phyloP scores from a whole-genome alignment of 1,284 basidiomycete species.

The Marasmius sp. region DNA sequence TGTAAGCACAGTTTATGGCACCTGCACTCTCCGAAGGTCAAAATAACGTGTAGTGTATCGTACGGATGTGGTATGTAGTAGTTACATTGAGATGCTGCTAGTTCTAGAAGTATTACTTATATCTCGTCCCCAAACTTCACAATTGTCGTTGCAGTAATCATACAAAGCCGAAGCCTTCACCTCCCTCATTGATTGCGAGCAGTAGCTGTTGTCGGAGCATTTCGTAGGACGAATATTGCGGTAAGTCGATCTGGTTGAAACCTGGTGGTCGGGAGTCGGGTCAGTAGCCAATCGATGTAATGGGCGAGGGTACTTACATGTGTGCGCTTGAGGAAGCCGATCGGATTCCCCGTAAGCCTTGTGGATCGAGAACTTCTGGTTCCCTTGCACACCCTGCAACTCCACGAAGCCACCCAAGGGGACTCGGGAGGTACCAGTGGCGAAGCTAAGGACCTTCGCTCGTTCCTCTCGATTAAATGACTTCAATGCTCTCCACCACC shows the following conservation, averaged over 20 bases:
- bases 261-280: slow-evolving; percentile 37
- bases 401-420: slow-evolving; percentile 93
- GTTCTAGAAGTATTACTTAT: background rate
- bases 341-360: slow-evolving; percentile 86
- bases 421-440: slow-evolving; percentile 92
- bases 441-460: slow-evolving; percentile 95
- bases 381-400: slow-evolving; percentile 91
- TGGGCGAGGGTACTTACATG: slow-evolving; percentile 55
- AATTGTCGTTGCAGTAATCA: slow-evolving; percentile 24
- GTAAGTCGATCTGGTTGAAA: slow-evolving; percentile 87
- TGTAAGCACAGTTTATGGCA: too few relatives aligned
- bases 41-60: background rate
- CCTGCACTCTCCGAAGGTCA: background rate
- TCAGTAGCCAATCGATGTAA: slow-evolving; percentile 5
- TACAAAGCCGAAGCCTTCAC: slow-evolving; percentile 88
- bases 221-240: slow-evolving; percentile 91
- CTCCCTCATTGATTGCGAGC: slow-evolving; percentile 91
- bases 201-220: slow-evolving; percentile 87
- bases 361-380: slow-evolving; percentile 96
- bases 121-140: background rate
- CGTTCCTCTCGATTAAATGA: slow-evolving; percentile 97
- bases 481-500: slow-evolving; percentile 99
- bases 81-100: slow-evolving; percentile 3
- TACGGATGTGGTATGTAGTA: background rate
- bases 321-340: slow-evolving; percentile 88